A percentile compares a stretch with the other conserved stretches of the same genome.
Evolutionary conservation across 2,329 filamentous ascomycete genomes (phyloP).

Genomic region (Colletotrichum orbiculare): DNA sequence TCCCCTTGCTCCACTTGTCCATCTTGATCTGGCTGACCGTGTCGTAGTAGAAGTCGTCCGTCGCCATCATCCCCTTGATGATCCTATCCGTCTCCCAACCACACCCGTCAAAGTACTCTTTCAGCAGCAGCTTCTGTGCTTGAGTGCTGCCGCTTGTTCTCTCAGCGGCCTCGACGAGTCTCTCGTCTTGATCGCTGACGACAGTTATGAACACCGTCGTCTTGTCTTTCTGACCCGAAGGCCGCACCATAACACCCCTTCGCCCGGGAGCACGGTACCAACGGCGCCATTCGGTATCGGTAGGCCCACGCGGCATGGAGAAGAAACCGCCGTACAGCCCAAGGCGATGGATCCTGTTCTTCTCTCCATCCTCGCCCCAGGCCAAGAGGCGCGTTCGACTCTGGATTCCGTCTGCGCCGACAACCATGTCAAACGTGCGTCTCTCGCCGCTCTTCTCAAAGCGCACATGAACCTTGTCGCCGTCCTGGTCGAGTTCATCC

Average conservation of each 20-base stretch:
- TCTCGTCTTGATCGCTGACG: conserved; percentile 44
- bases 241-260: conserved; percentile 51
- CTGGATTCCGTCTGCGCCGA: conserved; percentile 66
- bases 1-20: conserved; percentile 46
- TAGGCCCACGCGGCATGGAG: conserved; percentile 46
- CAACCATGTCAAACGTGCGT: conserved; percentile 60
- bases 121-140: conserved; percentile 52
- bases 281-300: conserved; percentile 40
- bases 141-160: conserved; percentile 39
- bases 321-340: conserved; percentile 52
- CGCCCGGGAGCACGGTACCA: conserved; percentile 48
- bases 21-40: conserved; percentile 55
- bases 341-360: conserved; percentile 43
- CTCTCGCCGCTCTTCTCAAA: conserved; percentile 56
- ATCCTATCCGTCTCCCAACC: conserved; percentile 58
- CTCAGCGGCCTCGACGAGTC: conserved; percentile 21
- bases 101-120: conserved; percentile 53
- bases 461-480: conserved; percentile 44
- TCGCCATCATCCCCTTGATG: conserved; percentile 46
- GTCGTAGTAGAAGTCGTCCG: conserved; percentile 58
- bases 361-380: conserved; percentile 43
- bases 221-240: conserved; percentile 42
- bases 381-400: conserved; percentile 58
- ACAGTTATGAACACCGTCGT: conserved; percentile 43
- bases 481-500: conserved; percentile 44